These are phyloP conservation scores for Globisporangium radiosum DNA, from an alignment of 352 stramenopile genomes.

Conservation along the genomic window DNA sequence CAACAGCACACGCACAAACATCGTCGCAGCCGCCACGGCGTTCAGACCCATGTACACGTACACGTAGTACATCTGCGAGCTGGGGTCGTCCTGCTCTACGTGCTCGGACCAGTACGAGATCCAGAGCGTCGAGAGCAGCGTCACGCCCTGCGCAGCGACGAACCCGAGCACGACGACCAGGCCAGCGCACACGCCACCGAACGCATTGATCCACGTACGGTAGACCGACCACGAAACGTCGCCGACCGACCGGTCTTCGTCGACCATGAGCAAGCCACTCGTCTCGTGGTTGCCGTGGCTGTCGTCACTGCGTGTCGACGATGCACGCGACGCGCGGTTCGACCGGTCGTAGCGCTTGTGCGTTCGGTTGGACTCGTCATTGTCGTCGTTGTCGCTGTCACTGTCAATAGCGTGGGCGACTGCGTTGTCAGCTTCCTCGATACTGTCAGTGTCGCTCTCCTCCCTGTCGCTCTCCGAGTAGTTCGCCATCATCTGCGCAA, in stretches of 20 bases:
- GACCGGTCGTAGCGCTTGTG: conserved; percentile 13
- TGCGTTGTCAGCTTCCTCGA: conserved; percentile 1
- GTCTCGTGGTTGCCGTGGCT: conserved; percentile 27
- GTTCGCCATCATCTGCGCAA: conserved; percentile 47
- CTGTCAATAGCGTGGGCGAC: not conserved
- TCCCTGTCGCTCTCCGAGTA: conserved; percentile 58
- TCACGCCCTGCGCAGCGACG: conserved; percentile 36
- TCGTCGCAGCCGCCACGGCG: conserved; percentile 37
- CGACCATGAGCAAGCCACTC: conserved; percentile 43
- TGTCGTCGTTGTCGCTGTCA: conserved; percentile 19
- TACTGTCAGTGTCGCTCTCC: conserved; percentile 25
- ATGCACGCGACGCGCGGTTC: conserved; percentile 7
- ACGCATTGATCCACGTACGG: conserved; percentile 58
- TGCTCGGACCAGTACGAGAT: conserved; percentile 89
- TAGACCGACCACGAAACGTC: conserved; percentile 62
- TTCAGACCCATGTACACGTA: conserved; percentile 79
- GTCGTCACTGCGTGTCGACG: conserved; percentile 47
- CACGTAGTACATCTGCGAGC: conserved; percentile 74
- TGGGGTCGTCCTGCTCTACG: conserved; percentile 13
- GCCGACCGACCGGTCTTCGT: conserved; percentile 62
- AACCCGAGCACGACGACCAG: conserved; percentile 39
- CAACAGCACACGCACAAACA: conserved; percentile 57
- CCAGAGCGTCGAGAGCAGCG: conserved; percentile 77
- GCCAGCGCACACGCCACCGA: conserved; percentile 46
- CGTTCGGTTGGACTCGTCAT: conserved; percentile 37